Base-by-base conservation (phyloP, 2,329 filamentous ascomycete species). In the Aspergillus fijiensis region DNA sequence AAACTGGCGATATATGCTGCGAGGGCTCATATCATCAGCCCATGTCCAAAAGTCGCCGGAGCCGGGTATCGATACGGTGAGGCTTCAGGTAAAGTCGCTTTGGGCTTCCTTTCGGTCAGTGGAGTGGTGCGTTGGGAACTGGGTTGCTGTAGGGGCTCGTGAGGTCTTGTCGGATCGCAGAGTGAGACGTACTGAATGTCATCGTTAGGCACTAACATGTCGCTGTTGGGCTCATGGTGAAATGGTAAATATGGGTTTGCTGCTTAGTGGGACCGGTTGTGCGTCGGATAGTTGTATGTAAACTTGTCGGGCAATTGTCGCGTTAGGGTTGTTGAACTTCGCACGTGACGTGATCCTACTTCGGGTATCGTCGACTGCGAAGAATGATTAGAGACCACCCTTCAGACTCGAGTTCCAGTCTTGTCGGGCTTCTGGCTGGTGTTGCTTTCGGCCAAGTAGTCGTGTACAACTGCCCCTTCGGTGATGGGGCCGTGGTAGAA, bases 401-500 rank as follows among this genome's bases (percentile, higher is more conserved):
- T 9, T 45, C 39, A 45, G 19, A 19, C 39, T 16, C 39, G 39
- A 7, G 39, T n/a, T 9, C 39, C 39, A 7, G 6, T 19, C 16
- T 55, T 55, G 11, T 55, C 45, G 12, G 51, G 5, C 23, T 49
- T 29, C 27, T 55, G 25, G 16, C 4, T 21, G 42, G 33, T 27
- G 45, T 55, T 55, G 45, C 53, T 35, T 33, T 55, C 53, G 42
- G 53, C 25, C 19, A 27, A 7, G 27, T n/a, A 48, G 16, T 55
- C 53, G 47, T 27, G 45, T 55, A 55, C 53, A 35, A 55, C 53
- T 33, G 53, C 27, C 7, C 27, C 53, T 25, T 55, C 53, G 45
- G 53, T 31, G 4, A 55, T 9, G 19, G 53, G 53, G 27, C 53
- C 53, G 19, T 23, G 39, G 42, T 55, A 55, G n/a, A 35, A 48